Conservation (phyloP, 768 basidiomycete genomes). For the Glaciozyma antarctica region DNA sequence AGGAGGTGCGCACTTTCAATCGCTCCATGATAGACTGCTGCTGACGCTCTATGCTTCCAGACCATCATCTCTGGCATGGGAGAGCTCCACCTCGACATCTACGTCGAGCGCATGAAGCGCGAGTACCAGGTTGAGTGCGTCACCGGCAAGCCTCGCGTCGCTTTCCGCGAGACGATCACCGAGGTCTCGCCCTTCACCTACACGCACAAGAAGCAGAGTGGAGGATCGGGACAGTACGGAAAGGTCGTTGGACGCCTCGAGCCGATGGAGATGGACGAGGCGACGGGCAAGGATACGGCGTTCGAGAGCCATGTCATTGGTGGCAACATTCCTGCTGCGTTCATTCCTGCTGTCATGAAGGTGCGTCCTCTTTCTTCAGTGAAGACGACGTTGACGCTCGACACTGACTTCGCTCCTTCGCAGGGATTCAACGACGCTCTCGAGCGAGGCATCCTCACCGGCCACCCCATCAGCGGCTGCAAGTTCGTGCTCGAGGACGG, state of each 20-base stretch:
- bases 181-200: conserved; percentile 71
- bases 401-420: neutral
- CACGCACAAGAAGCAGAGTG: conserved; percentile 96
- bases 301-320: conserved; percentile 87
- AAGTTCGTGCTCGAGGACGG: conserved; percentile 86
- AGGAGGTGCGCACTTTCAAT: conserved; percentile 54
- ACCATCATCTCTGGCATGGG: conserved; percentile 99
- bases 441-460: conserved; percentile 79
- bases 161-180: conserved; percentile 90
- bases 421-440: conserved; percentile 92
- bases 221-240: conserved; percentile 93
- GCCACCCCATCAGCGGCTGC: conserved; percentile 75
- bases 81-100: conserved; percentile 95
- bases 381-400: conserved; percentile 3
- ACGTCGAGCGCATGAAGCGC: conserved; percentile 96
- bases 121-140: conserved; percentile 90
- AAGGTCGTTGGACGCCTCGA: conserved; percentile 85
- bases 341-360: conserved; percentile 91
- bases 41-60: conserved; percentile 41
- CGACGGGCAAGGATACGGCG: conserved; percentile 61
- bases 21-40: neutral
- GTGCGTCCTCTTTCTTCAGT: conserved; percentile 40
- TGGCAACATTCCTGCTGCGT: conserved; percentile 79
- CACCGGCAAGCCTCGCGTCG: conserved; percentile 92
- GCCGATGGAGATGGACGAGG: conserved; percentile 67